These are phyloP conservation scores for Fusarium siculi DNA, from an alignment of 2,329 filamentous ascomycete genomes.

Conservation along the genomic window DNA sequence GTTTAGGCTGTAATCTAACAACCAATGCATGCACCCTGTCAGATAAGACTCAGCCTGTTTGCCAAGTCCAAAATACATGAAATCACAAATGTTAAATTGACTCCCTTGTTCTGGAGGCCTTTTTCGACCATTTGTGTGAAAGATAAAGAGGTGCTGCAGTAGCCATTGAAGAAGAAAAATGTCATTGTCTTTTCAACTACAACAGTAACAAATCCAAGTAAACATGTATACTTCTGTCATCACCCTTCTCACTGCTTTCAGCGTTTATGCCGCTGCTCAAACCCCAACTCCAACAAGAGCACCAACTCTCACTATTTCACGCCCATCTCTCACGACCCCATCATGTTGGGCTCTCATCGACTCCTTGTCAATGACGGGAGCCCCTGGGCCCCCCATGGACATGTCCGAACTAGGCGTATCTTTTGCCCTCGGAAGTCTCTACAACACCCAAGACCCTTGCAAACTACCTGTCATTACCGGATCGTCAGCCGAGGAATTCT, in stretches of 20 bases:
- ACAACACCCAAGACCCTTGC: not conserved
- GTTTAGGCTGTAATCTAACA: not conserved
- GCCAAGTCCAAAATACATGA: not conserved
- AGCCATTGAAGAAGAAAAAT: too few species aligned
- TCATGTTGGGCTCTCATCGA: not conserved
- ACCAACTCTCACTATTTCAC: not conserved
- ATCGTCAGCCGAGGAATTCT: not conserved
- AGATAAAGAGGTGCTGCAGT: not conserved
- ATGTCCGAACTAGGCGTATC: slow-evolving; percentile 3
- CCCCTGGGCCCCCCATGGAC: not conserved
- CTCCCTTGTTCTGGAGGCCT: not conserved
- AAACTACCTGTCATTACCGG: not conserved
- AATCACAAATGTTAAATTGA: not conserved
- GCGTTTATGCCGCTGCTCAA: not conserved
- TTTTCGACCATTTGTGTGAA: rapidly evolving
- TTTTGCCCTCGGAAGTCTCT: slow-evolving; percentile 4
- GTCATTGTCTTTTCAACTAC: not conserved
- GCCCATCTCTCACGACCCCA: not conserved
- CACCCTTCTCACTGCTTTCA: not conserved
- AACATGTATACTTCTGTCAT: not conserved
- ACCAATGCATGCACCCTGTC: not conserved
- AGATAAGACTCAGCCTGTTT: not conserved
- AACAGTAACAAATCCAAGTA: not conserved
- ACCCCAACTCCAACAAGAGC: not conserved
- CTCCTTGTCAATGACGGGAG: not conserved